phyloP scores from a whole-genome alignment of 2,329 filamentous ascomycete genomes.

The Pseudogymnoascus sp. region DNA sequence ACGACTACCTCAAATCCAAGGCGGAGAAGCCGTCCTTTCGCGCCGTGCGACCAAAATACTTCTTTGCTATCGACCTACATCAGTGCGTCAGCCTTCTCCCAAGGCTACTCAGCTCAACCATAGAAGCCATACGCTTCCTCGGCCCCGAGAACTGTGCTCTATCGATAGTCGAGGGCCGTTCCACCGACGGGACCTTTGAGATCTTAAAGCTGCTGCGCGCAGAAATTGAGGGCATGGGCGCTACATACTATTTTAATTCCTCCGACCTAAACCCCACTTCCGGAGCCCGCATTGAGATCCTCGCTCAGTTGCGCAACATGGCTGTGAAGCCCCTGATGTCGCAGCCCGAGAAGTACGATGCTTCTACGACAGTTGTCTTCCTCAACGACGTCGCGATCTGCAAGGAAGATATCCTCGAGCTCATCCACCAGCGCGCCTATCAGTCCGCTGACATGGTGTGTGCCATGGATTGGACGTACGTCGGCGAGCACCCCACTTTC shows the following conservation, averaged over 20 bases:
- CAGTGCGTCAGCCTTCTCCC: slow-evolving; percentile 39
- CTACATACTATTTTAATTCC: slow-evolving; percentile 35
- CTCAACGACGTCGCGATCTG: slow-evolving; percentile 48
- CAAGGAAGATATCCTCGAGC: slow-evolving; percentile 49
- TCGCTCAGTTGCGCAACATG: slow-evolving; percentile 45
- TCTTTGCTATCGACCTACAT: slow-evolving; percentile 46
- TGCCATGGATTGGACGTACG: slow-evolving; percentile 51
- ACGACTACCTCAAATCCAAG: slow-evolving; percentile 2
- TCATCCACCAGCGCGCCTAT: slow-evolving; percentile 40
- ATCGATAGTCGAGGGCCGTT: slow-evolving; percentile 50
- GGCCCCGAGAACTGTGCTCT: slow-evolving; percentile 43
- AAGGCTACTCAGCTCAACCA: slow-evolving; percentile 42
- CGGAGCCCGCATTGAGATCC: slow-evolving; percentile 37
- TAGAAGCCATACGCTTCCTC: slow-evolving; percentile 39
- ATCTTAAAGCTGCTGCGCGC: slow-evolving; percentile 37
- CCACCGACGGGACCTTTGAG: slow-evolving; percentile 45
- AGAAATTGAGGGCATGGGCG: slow-evolving; percentile 33
- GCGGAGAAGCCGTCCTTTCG: neutral
- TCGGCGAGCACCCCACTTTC: slow-evolving; percentile 40
- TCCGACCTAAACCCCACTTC: slow-evolving; percentile 37
- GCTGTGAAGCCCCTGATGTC: slow-evolving; percentile 40
- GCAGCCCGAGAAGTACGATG: slow-evolving; percentile 19
- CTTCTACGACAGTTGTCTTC: slow-evolving; percentile 40
- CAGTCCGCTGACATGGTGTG: slow-evolving; percentile 50
- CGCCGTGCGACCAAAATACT: slow-evolving; percentile 28